Conservation (phyloP, 2,329 filamentous ascomycete genomes). For the Fusarium algeriense region DNA sequence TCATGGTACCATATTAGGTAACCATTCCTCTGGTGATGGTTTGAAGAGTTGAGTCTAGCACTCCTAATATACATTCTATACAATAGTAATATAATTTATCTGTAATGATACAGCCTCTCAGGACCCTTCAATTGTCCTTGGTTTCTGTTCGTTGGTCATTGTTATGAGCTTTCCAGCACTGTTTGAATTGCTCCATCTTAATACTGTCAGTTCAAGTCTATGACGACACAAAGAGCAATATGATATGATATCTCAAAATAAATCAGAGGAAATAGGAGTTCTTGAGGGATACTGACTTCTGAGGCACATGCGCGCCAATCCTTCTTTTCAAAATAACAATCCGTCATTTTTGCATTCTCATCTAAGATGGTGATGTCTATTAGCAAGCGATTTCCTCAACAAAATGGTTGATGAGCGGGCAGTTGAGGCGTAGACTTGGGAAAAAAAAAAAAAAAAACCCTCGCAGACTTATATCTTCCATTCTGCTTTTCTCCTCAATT, state of each 20-base stretch:
- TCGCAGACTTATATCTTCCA: not conserved
- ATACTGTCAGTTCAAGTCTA: conserved; percentile 24
- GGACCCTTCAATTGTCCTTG: conserved; percentile 68
- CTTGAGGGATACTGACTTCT: conserved; percentile 74
- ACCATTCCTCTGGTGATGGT: not conserved
- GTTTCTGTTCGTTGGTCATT: conserved; percentile 86
- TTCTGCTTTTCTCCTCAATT: not conserved
- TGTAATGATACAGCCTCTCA: not conserved
- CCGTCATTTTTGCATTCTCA: conserved; percentile 90
- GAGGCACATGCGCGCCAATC: conserved; percentile 91
- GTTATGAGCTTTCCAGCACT: conserved; percentile 91
- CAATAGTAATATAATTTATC: not conserved
- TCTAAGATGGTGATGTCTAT: conserved; percentile 61
- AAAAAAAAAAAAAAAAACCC: not conserved
- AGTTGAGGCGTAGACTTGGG: not conserved
- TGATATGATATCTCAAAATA: not conserved
- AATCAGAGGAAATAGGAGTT: rapidly evolving
- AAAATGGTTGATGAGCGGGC: conserved; percentile 11
- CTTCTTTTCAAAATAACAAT: conserved; percentile 96
- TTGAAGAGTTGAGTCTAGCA: not conserved
- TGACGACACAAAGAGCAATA: not conserved
- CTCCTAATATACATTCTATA: conserved; percentile 1
- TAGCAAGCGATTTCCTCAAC: conserved; percentile 25
- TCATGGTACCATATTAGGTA: no score
- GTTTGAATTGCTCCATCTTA: conserved; percentile 89